A percentile compares a stretch with the other conserved stretches of the same genome.
Evolutionary conservation across 169 alveolate genomes (phyloP).

Genomic region (Neospora caninum): DNA sequence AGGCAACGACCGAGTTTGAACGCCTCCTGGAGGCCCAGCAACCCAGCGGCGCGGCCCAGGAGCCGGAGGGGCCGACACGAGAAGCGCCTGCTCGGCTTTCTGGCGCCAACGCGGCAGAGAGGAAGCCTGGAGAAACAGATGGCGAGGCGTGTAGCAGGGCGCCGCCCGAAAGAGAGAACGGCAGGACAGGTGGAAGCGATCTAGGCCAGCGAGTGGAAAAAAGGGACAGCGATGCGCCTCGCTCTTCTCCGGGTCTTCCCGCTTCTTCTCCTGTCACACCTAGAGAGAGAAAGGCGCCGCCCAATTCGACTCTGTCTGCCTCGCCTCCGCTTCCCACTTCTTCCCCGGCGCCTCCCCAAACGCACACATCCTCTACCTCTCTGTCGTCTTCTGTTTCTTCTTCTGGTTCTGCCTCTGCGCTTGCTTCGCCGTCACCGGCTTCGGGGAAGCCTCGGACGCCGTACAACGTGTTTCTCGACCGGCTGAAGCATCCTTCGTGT

Average conservation of each 20-base stretch:
- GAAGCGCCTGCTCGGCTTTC: background rate
- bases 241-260: background rate
- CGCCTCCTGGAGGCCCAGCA: constrained; percentile 40
- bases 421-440: background rate
- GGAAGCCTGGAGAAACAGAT: background rate
- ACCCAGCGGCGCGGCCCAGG: background rate
- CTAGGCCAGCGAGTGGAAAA: background rate
- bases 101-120: background rate
- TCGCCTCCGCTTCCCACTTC: background rate
- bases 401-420: background rate
- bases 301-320: no score
- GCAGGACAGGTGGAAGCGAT: background rate
- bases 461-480: constrained; percentile 59
- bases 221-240: background rate
- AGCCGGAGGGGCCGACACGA: background rate
- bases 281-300: no score
- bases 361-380: no score
- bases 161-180: background rate
- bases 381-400: background rate
- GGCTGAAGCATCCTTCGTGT: constrained; percentile 63
- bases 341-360: background rate
- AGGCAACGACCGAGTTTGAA: constrained; percentile 41
- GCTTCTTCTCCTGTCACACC: background rate
- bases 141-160: background rate
- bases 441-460: constrained; percentile 58